phyloP scores from a whole-genome alignment of 2,329 filamentous ascomycete genomes.

The Apiospora aurea region DNA sequence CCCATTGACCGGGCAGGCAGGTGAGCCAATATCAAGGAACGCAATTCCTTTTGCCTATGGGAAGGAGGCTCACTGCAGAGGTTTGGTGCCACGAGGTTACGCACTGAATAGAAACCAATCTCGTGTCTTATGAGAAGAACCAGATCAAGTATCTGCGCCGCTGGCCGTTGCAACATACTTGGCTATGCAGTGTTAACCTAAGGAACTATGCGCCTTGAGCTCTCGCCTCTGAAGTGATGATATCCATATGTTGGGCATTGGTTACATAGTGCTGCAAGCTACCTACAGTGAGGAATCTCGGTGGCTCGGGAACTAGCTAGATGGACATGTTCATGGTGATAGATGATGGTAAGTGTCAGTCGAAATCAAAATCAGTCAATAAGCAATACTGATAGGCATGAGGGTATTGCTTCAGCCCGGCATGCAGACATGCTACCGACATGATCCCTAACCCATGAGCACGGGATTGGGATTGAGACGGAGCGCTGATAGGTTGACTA shows the following conservation, averaged over 20 bases:
- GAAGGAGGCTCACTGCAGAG: constrained; percentile 13
- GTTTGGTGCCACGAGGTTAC: constrained; percentile 9
- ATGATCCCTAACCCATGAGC: not conserved
- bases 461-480: not conserved
- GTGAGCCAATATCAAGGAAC: not conserved
- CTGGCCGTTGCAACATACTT: not conserved
- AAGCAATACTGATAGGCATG: too few species aligned
- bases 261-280: not conserved
- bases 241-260: not conserved
- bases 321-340: not conserved
- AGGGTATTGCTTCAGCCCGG: not conserved
- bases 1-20: constrained; percentile 1
- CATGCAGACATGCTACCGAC: not conserved
- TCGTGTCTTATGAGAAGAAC: not conserved
- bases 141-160: not conserved
- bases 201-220: not conserved
- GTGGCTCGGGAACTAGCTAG: not conserved
- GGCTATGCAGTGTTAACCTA: not conserved
- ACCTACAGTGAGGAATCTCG: not conserved
- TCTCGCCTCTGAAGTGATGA: not conserved
- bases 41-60: not conserved
- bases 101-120: not conserved
- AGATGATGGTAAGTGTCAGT: not conserved
- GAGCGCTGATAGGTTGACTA: constrained; percentile 24
- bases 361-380: not conserved